A percentile compares a stretch with the other conserved stretches of the same genome.
Conservation (phyloP, 257 asterid species). For the Lantana camara region DNA sequence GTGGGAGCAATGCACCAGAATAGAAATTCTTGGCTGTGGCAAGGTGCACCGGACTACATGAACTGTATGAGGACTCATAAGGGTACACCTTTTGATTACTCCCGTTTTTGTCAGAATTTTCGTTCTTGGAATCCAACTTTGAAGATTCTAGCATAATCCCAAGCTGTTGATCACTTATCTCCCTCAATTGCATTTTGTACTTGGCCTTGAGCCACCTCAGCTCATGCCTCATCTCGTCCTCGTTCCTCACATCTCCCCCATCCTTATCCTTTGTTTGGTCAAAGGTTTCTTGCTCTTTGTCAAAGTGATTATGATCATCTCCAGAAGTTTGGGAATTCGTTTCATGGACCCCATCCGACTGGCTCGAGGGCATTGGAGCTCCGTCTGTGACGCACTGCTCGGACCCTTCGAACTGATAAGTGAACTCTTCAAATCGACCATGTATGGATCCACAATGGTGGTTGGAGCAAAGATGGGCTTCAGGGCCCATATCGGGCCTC, state of each 20-base stretch:
- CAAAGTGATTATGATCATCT: constrained; percentile 19
- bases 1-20: constrained; percentile 46
- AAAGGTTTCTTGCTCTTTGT: constrained; percentile 9
- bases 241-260: constrained; percentile 6
- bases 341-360: constrained; percentile 39
- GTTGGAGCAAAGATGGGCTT: constrained; percentile 46
- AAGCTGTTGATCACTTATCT: constrained; percentile 45
- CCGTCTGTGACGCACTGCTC: constrained; percentile 43
- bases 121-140: constrained; percentile 9
- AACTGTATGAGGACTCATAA: constrained; percentile 40
- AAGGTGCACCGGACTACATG: constrained; percentile 61
- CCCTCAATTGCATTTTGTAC: constrained; percentile 59
- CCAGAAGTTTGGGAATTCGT: constrained; percentile 17
- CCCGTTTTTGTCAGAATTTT: constrained; percentile 27
- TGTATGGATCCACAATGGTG: constrained; percentile 65
- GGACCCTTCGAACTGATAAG: constrained; percentile 60
- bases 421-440: constrained; percentile 92
- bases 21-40: constrained; percentile 56
- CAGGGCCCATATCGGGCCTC: constrained; percentile 39
- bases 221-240: constrained; percentile 52
- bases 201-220: constrained; percentile 74
- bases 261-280: constrained; percentile 28
- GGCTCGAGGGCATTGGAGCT: constrained; percentile 42
- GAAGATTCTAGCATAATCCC: constrained; percentile 36
- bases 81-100: constrained; percentile 31